Percentiles rank a stretch among this genome's conserved stretches.
Evolutionary conservation across 2,329 filamentous ascomycete genomes (phyloP).

Genomic region (Elsinoe batatas): DNA sequence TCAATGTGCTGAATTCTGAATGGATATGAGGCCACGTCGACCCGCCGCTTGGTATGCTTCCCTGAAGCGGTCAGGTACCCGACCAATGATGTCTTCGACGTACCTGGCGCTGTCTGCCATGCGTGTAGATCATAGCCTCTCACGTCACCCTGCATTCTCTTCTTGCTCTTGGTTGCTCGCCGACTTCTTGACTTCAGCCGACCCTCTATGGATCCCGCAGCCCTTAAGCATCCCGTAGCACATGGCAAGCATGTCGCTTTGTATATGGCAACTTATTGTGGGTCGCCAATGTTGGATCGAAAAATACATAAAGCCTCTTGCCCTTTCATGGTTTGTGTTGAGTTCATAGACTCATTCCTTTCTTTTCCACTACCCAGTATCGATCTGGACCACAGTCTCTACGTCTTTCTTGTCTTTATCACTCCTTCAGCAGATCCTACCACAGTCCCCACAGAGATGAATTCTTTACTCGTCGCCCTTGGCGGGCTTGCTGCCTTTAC

Average conservation of each 20-base stretch:
- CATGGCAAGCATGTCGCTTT: background rate
- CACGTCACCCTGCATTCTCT: background rate
- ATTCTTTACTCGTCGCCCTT: conserved; percentile 17
- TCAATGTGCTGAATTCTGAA: background rate
- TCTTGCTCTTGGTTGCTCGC: background rate
- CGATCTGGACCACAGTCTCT: conserved; percentile 3
- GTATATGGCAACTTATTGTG: background rate
- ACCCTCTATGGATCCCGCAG: background rate
- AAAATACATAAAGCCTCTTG: background rate
- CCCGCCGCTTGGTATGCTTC: background rate
- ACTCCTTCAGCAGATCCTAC: background rate
- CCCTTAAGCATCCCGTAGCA: background rate
- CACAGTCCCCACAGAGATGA: background rate
- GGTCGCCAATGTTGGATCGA: background rate
- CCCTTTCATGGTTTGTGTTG: background rate
- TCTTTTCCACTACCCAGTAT: conserved; percentile 1
- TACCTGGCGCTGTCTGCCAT: background rate
- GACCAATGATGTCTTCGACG: background rate
- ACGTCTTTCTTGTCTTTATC: background rate
- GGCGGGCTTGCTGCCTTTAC: conserved; percentile 18
- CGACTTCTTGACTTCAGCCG: conserved; percentile 1
- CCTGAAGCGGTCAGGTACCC: conserved; percentile 1
- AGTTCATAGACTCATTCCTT: background rate
- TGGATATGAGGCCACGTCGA: background rate
- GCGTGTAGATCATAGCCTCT: background rate